Evolutionary conservation across 345 rosid genomes (phyloP).

Genomic region (Euphorbia tirucalli): DNA sequence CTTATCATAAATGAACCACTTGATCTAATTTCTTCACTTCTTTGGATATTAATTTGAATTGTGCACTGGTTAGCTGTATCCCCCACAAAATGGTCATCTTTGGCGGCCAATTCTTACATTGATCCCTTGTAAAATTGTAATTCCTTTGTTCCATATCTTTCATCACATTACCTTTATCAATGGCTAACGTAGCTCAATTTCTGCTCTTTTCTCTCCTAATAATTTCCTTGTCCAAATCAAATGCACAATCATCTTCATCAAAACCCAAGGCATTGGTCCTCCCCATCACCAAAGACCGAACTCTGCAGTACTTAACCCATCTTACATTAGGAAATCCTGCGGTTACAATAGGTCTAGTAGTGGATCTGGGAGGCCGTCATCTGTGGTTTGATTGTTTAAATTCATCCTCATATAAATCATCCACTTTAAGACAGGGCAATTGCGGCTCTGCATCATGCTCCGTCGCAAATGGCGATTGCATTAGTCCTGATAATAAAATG

Average conservation of each 20-base stretch:
- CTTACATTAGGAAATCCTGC: constrained; percentile 24
- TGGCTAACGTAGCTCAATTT: not conserved
- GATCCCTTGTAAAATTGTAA: no score
- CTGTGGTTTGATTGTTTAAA: constrained; percentile 15
- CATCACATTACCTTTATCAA: not conserved
- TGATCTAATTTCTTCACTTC: no score
- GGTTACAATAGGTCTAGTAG: not conserved
- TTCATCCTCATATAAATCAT: not conserved
- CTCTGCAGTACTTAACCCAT: constrained; percentile 30
- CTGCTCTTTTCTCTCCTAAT: not conserved
- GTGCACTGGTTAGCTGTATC: no score
- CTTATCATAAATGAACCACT: no score
- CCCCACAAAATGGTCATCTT: no score
- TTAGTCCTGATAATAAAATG: not conserved
- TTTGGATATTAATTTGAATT: no score
- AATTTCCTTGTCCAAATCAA: not conserved
- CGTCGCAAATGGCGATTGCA: constrained; percentile 5
- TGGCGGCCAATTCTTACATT: no score
- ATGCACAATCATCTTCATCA: constrained; percentile 5
- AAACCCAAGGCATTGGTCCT: constrained; percentile 27
- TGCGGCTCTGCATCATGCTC: constrained; percentile 25
- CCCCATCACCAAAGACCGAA: constrained; percentile 21
- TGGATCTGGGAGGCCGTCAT: constrained; percentile 12
- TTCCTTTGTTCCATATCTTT: not conserved
- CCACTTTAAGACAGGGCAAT: not conserved